phyloP scores from a whole-genome alignment of 176 grass and related monocot species.

The Rhipidocladum racemiflorum region DNA sequence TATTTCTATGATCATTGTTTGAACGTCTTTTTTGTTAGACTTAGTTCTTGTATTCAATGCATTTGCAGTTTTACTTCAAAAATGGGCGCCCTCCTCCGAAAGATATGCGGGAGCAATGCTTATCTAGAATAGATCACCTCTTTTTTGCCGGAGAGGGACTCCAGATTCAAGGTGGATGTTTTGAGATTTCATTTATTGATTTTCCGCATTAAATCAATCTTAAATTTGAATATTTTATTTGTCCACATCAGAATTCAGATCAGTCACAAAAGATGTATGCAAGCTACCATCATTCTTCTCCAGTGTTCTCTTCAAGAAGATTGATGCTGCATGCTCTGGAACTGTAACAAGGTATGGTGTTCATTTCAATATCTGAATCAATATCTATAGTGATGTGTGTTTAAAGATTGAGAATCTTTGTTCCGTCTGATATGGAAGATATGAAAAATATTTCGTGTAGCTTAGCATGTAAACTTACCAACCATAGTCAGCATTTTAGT shows the following conservation, averaged over 20 bases:
- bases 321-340: constrained; percentile 68
- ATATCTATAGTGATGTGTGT: constrained; percentile 13
- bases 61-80: constrained; percentile 91
- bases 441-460: background rate
- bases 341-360: constrained; percentile 68
- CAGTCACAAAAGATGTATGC: constrained; percentile 91
- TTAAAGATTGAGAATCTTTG: background rate
- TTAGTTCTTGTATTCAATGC: constrained; percentile 29
- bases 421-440: background rate
- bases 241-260: constrained; percentile 74
- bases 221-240: constrained; percentile 39
- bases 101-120: constrained; percentile 85
- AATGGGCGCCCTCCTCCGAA: constrained; percentile 78
- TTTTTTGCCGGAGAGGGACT: constrained; percentile 92
- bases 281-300: constrained; percentile 91
- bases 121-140: constrained; percentile 85
- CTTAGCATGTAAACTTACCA: background rate
- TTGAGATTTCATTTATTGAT: constrained; percentile 7
- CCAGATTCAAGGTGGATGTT: constrained; percentile 70
- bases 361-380: constrained; percentile 25
- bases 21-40: background rate
- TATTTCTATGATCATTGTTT: constrained; percentile 14
- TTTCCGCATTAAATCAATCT: background rate
- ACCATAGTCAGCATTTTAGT: background rate
- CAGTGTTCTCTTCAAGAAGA: constrained; percentile 82